Evolutionary conservation across 306 rosid genomes (phyloP), one percentile per base, ranked within the genome.

Genomic region (Ormosia semicastrata): DNA sequence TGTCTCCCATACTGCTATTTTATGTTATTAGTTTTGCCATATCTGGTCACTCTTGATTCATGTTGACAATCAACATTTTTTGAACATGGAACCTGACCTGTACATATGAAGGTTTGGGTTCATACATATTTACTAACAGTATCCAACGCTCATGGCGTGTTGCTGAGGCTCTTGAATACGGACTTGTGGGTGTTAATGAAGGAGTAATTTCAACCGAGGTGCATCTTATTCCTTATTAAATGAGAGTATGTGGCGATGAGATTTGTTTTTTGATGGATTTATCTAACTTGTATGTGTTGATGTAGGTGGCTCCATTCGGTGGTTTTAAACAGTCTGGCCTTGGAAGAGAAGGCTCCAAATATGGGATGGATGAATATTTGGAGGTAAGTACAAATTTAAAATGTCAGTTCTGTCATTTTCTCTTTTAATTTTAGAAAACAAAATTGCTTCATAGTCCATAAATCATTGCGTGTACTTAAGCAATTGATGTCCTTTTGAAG

Each of bases 291-390:
- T 78, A 32, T 72, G 58, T 59, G n/a, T 79, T 66, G 37, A 80
- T 86, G 85, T 59, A 93, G 99, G 97, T 95, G 88, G 99, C 97
- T 81, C 99, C 99, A 33, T 95, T 95, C 75, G 99, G 99, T 66
- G 99, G 99, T 76, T 79, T 90, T 73, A 95, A 93, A 84, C 97
- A 95, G 86, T 95, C 99, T 2, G 99, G 99, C 63, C 94, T 95
- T 17, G 99, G 99, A 83, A 91, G 99, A 72, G 99, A 95, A 85
- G 99, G 99, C 79, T 95, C 99, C 68, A 95, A 95, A 85, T 95
- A 95, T 68, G 99, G 99, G 62, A 84, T 95, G 91, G 99, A 95
- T 60, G 98, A 95, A 66, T 95, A 92, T 89, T 85, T 95, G 86
- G 99, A 95, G 91, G 98, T 89, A 88, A 81, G 80, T 67, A 66